These are phyloP conservation scores for Cladosporium sphaerospermum DNA, from an alignment of 2,329 filamentous ascomycete species.

Conservation along the genomic window DNA sequence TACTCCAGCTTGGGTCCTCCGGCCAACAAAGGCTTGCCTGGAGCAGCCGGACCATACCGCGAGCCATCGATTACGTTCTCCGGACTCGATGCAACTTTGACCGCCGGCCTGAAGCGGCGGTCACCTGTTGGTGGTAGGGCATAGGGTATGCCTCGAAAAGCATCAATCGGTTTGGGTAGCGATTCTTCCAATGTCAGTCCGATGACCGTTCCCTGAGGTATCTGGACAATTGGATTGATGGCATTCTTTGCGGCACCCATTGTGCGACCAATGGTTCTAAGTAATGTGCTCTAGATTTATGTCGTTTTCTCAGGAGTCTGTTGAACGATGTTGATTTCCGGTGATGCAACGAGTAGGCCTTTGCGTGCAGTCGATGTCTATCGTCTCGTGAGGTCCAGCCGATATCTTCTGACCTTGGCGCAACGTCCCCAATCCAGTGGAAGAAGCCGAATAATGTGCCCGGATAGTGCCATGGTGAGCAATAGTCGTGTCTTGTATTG, in stretches of 20 bases:
- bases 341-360: too few relatives aligned
- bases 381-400: too few relatives aligned
- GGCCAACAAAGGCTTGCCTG: slow-evolving; percentile 6
- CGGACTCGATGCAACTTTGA: background rate
- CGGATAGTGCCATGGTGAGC: too few relatives aligned
- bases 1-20: slow-evolving; percentile 8
- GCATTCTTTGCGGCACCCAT: slow-evolving; percentile 5
- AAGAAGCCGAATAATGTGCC: too few relatives aligned
- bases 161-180: background rate
- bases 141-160: slow-evolving; percentile 7
- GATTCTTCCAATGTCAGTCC: slow-evolving; percentile 4
- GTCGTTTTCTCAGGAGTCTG: background rate
- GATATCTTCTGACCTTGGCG: too few relatives aligned
- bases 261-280: background rate
- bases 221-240: background rate
- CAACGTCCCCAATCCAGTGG: too few relatives aligned
- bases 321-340: too few relatives aligned
- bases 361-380: too few relatives aligned
- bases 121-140: slow-evolving; percentile 8
- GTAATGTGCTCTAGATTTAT: background rate
- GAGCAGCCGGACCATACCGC: slow-evolving; percentile 2
- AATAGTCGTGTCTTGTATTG: too few relatives aligned
- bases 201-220: slow-evolving; percentile 2
- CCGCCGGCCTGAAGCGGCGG: slow-evolving; percentile 1
- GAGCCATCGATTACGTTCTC: slow-evolving; percentile 5